Evolutionary conservation across 148 eudicot species (phyloP), one percentile per base, ranked within the genome.

Genomic region (Persicaria tinctoria): DNA sequence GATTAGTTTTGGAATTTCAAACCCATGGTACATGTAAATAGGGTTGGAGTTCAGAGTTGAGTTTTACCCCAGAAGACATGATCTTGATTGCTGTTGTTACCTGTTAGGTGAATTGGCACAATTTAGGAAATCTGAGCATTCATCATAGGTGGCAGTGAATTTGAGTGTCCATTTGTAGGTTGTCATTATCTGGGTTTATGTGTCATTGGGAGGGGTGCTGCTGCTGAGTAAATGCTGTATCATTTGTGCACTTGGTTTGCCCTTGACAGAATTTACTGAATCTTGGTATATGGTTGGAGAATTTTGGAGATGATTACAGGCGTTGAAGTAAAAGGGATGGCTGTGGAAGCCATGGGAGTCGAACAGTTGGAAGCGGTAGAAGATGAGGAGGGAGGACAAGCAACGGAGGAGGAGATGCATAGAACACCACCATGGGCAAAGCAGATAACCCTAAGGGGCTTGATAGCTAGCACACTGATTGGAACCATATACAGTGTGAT

Each of bases 371-470:
- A 48, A 70, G 32, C 3, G 53, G 27, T n/a, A 70, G 53, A 46
- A 32, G 32, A 70, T 32, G 12, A 44, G n/a, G 73, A 3, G 8
- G 55, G 47, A 18, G 51, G 13, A 68, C 72, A 68, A 50, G 54
- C 12, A 17, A 17, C 14, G 8, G 8, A 5, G 5, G 74, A 71
- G 54, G 74, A 20, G 55, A 6, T 48, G 16, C 85, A 74, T 80
- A 79, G 90, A 46, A 20, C 82, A 13, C 94, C 82, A 48, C 89
- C 95, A 57, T 92, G 97, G 97, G 76, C 75, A n/a, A 85, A 87
- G 73, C 97, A 90, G 85, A 79, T 92, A 8, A 92, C 93, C 0
- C 0, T 87, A 0, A 77, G 97, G 72, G 97, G 91, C 41, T 73
- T 90, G 0, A 44, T 88, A 6, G 88, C 89, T 7, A 92, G 97